Evolutionary conservation across 257 asterid species (phyloP).

Genomic region (Anisodus acutangulus): DNA sequence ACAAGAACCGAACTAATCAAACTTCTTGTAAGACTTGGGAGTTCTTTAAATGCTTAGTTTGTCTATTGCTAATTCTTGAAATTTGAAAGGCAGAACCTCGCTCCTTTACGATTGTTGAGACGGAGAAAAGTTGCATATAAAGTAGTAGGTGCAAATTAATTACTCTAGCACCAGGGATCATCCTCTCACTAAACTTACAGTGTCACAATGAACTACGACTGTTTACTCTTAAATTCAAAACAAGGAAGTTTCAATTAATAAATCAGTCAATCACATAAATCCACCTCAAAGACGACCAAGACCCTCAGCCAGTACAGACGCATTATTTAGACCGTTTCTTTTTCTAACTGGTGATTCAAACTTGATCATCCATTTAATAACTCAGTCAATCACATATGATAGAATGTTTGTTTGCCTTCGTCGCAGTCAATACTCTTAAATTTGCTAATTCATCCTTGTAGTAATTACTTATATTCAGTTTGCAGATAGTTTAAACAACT

Average conservation of each 20-base stretch:
- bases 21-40: background rate
- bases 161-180: too few species aligned
- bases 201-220: too few species aligned
- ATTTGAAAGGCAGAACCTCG: background rate
- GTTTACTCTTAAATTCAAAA: too few species aligned
- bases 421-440: background rate
- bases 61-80: background rate
- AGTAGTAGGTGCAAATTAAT: background rate
- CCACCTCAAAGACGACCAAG: background rate
- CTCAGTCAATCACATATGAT: background rate
- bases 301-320: background rate
- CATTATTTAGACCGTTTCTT: slow-evolving; percentile 23
- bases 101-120: background rate
- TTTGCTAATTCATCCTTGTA: background rate
- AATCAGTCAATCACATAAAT: too few species aligned
- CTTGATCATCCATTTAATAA: slow-evolving; percentile 13
- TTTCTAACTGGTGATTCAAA: background rate
- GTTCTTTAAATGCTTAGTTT: background rate
- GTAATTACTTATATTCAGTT: background rate
- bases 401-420: background rate
- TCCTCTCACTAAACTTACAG: too few species aligned
- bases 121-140: background rate
- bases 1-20: background rate
- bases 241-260: too few species aligned
- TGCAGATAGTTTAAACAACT: background rate